Evolutionary conservation across 208 protist species (phyloP).

Genomic region (Sergeia podlipaevii): DNA sequence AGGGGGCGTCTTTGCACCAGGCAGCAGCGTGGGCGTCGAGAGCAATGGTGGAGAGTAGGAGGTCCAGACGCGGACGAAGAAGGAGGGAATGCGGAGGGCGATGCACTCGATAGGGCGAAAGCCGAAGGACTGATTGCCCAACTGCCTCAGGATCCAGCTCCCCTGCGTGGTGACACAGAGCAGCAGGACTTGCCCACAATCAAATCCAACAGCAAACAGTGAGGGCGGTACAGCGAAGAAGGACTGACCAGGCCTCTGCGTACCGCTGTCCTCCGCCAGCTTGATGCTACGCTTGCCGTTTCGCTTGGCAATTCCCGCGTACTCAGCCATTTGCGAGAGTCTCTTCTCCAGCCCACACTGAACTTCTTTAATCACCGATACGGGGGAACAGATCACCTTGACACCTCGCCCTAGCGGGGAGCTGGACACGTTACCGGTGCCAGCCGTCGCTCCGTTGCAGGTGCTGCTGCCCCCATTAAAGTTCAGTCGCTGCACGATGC

Average conservation of each 20-base stretch:
- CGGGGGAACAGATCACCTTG: slow-evolving; percentile 56
- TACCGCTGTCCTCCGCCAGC: slow-evolving; percentile 12
- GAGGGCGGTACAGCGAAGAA: slow-evolving; percentile 46
- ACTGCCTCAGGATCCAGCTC: slow-evolving; percentile 56
- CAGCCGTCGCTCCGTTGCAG: slow-evolving; percentile 5
- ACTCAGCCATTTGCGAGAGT: slow-evolving; percentile 35
- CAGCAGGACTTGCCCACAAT: slow-evolving; percentile 70
- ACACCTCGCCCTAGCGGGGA: neutral
- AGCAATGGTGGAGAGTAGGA: slow-evolving; percentile 6
- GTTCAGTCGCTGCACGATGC: slow-evolving; percentile 75
- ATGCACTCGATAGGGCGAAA: slow-evolving; percentile 47
- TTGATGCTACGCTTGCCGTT: slow-evolving; percentile 21
- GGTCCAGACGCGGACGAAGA: slow-evolving; percentile 67
- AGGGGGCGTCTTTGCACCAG: neutral
- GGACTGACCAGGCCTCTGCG: slow-evolving; percentile 10
- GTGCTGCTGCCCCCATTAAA: slow-evolving; percentile 25
- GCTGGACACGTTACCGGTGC: slow-evolving; percentile 13
- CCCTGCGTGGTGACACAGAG: slow-evolving; percentile 49
- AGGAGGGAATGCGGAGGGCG: slow-evolving; percentile 42
- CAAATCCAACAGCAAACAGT: slow-evolving; percentile 77
- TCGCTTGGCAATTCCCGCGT: slow-evolving; percentile 38
- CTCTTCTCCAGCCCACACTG: slow-evolving; percentile 66
- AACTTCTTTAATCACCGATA: slow-evolving; percentile 72
- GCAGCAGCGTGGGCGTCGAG: neutral
- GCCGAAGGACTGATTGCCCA: slow-evolving; percentile 38